These are phyloP conservation scores for Saururus chinensis DNA, from an alignment of 164 flowering plant species.

Conservation along the genomic window DNA sequence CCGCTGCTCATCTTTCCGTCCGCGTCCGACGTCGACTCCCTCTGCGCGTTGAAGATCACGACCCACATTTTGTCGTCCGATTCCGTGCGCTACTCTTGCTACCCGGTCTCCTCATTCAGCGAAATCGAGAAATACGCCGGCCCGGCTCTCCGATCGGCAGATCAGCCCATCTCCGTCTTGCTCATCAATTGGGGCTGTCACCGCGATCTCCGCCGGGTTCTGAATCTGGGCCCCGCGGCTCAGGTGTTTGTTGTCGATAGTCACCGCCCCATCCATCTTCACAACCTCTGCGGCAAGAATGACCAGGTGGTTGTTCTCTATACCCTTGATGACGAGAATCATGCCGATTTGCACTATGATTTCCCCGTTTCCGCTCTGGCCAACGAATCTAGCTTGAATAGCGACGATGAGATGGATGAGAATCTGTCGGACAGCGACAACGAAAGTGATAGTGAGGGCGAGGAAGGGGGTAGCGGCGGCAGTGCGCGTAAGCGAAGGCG, in stretches of 20 bases:
- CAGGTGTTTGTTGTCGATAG: constrained; percentile 82
- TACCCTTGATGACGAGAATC: constrained; percentile 65
- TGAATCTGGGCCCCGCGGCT: constrained; percentile 43
- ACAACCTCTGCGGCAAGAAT: constrained; percentile 61
- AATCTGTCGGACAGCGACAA: constrained; percentile 15
- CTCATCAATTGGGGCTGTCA: constrained; percentile 94
- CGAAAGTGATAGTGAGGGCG: constrained; percentile 29
- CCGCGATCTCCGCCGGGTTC: constrained; percentile 47
- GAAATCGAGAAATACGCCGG: constrained; percentile 65
- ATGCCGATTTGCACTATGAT: constrained; percentile 76
- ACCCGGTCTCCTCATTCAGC: constrained; percentile 71
- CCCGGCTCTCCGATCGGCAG: constrained; percentile 24
- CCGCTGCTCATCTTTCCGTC: constrained; percentile 85
- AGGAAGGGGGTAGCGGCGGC: constrained; percentile 32
- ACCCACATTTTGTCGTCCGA: constrained; percentile 68
- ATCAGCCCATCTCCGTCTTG: constrained; percentile 47
- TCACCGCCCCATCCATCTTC: constrained; percentile 85
- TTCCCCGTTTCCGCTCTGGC: constrained; percentile 70
- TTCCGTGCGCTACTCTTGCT: constrained; percentile 67
- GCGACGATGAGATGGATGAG: constrained; percentile 55
- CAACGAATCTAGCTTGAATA: constrained; percentile 44
- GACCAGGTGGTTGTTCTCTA: constrained; percentile 63
- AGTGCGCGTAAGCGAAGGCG: constrained; percentile 39
- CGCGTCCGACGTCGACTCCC: constrained; percentile 78
- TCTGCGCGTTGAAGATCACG: constrained; percentile 66